phyloP scores from a whole-genome alignment of 768 basidiomycete genomes.

The Chiua virens region DNA sequence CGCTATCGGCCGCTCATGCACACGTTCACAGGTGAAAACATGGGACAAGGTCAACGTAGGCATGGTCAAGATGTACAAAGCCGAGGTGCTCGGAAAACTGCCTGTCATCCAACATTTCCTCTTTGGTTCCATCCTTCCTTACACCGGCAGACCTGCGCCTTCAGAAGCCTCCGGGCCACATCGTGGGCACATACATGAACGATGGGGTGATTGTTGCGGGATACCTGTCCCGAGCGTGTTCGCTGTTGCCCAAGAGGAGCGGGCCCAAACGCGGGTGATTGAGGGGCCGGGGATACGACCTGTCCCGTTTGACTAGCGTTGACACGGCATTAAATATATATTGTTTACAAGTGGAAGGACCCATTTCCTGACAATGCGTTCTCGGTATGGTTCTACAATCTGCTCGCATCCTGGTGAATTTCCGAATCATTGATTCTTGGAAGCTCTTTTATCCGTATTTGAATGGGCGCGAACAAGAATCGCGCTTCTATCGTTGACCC shows the following conservation, averaged over 20 bases:
- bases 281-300: slow-evolving; percentile 67
- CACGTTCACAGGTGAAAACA: slow-evolving; percentile 61
- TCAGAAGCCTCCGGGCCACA: slow-evolving; percentile 22
- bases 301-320: slow-evolving; percentile 66
- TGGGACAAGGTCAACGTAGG: slow-evolving; percentile 97
- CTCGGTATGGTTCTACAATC: too few species aligned
- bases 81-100: slow-evolving; percentile 92
- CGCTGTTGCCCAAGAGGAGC: slow-evolving; percentile 60
- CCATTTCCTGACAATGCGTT: too few species aligned
- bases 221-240: slow-evolving; percentile 85
- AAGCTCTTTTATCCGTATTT: too few species aligned
- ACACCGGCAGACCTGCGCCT: slow-evolving; percentile 57
- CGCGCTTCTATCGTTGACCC: too few species aligned
- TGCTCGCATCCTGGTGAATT: too few species aligned
- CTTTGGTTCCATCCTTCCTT: slow-evolving; percentile 79
- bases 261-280: slow-evolving; percentile 39
- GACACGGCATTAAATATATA: too few species aligned
- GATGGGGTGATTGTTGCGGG: slow-evolving; percentile 92
- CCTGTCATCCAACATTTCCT: slow-evolving; percentile 96
- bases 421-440: too few species aligned
- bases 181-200: slow-evolving; percentile 39
- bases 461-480: too few species aligned
- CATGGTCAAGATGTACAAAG: slow-evolving; percentile 97
- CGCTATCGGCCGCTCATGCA: too few species aligned
- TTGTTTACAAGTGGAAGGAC: too few species aligned